Base-by-base conservation (phyloP, 2,329 filamentous ascomycete species). In the Colletotrichum theobromicola region DNA sequence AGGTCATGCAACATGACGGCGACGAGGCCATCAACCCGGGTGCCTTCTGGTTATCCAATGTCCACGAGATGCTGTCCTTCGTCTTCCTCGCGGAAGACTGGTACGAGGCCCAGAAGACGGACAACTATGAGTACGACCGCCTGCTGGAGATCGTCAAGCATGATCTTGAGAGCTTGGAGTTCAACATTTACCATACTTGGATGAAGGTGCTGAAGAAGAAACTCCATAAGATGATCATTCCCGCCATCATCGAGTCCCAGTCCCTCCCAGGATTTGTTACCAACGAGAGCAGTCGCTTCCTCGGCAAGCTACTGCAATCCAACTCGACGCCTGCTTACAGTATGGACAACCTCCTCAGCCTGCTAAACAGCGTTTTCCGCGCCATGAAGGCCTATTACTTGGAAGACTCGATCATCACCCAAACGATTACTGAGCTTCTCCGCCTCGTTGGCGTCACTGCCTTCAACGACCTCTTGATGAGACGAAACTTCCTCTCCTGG, bases 181-280 rank as follows among this genome's bases (percentile, higher is more conserved):
- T 99, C 89, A 99, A 99, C 88, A 99, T 99, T 80, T 99, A 99
- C 86, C 97, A 99, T 86, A 99, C 97, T 30, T 99, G 97, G 97
- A 99, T 99, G 97, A 99, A 99, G 90, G 95, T 98, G 72, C 88
- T 99, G 81, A 99, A 99, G 91, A 98, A 98, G 92, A 98, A 98
- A 88, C 90, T 99, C 77, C 95, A 97, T 81, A 98, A 98, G 91
- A 99, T 99, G 97, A 97, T 99, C 81, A 98, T 99, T 67, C 97
- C 97, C 2, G 97, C 97, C 70, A 99, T 99, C 83, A 99, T 99
- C 81, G 97, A 99, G 85, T 98, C 96, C 62, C 97, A 99, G 85
- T 98, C 97, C 28, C 92, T 99, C 76, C 97, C 97, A 66, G 97
- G 97, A 79, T 99, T 99, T 84, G 97, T 99, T 78, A 99, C 97